A percentile compares a stretch with the other conserved stretches of the same genome.
Evolutionary conservation across 306 rosid species (phyloP).

Genomic region (Medicago truncatula): MtrunA17r5.0-ANR NC_053043.1:47592501-47593000

Average conservation of each 20-base stretch:
- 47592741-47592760: conserved; percentile 55
- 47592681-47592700: conserved; percentile 47
- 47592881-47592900: background rate
- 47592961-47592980: background rate
- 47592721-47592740: conserved; percentile 44
- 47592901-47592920: background rate
- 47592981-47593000: background rate
- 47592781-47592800: conserved; percentile 91
- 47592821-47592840: conserved; percentile 46
- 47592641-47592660: conserved; percentile 55
- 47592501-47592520: conserved; percentile 23
- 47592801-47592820: conserved; percentile 49
- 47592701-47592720: conserved; percentile 33
- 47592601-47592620: conserved; percentile 48
- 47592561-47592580: conserved; percentile 48
- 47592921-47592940: background rate
- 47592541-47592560: conserved; percentile 24
- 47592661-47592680: conserved; percentile 49
- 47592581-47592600: background rate
- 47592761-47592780: conserved; percentile 64
- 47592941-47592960: background rate
- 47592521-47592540: background rate
- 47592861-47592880: background rate
- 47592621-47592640: conserved; percentile 54
- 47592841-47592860: conserved; percentile 12